phyloP scores from a whole-genome alignment of 2,329 filamentous ascomycete genomes.

The Alternaria burnsii region DNA sequence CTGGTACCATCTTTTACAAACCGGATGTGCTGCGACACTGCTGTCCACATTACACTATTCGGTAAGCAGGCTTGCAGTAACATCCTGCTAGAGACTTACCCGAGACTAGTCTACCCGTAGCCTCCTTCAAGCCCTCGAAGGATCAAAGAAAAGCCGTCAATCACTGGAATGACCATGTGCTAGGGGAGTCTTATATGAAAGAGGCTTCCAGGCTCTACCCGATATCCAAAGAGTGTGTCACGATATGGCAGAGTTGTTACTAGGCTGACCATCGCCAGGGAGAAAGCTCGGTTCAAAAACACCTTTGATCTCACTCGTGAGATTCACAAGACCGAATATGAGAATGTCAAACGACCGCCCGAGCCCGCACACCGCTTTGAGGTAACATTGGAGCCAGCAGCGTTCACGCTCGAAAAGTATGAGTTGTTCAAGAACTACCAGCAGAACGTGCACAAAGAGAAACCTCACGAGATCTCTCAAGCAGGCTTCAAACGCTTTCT shows the following conservation, averaged over 20 bases:
- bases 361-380: constrained; percentile 72
- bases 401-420: constrained; percentile 80
- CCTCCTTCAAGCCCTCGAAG: constrained; percentile 70
- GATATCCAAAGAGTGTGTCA: constrained; percentile 68
- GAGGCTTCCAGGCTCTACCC: constrained; percentile 71
- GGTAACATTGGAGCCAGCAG: constrained; percentile 74
- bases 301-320: constrained; percentile 72
- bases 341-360: constrained; percentile 64
- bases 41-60: constrained; percentile 89
- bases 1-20: constrained; percentile 73
- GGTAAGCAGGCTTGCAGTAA: constrained; percentile 41
- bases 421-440: constrained; percentile 79
- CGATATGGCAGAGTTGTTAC: neutral
- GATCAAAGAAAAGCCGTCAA: constrained; percentile 80
- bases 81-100: constrained; percentile 16
- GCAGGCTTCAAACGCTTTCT: constrained; percentile 75
- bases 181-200: constrained; percentile 73
- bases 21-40: constrained; percentile 82
- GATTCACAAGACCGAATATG: constrained; percentile 73
- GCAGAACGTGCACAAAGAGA: constrained; percentile 74
- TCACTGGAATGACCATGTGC: constrained; percentile 75
- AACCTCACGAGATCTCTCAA: constrained; percentile 65
- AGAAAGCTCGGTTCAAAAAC: constrained; percentile 69
- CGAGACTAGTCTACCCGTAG: constrained; percentile 67
- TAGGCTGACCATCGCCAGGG: constrained; percentile 44